Conservation (phyloP, 2,329 filamentous ascomycete species). For the Plectosphaerella cucumerina region DNA sequence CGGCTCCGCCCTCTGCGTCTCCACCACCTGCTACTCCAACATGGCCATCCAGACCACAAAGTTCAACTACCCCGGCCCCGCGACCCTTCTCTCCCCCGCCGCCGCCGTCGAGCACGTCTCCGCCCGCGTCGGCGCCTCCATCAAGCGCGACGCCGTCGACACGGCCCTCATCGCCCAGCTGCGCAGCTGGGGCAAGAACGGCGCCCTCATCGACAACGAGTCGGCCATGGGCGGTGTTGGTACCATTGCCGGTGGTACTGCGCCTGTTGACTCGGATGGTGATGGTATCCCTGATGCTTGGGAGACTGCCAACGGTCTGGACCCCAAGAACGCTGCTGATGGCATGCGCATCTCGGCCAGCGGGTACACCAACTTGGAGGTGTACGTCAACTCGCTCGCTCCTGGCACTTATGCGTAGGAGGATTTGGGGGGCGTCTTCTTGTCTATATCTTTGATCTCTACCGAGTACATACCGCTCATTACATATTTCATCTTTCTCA, state of each 20-base stretch:
- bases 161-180: slow-evolving; percentile 36
- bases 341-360: slow-evolving; percentile 34
- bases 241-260: slow-evolving; percentile 29
- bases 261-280: slow-evolving; percentile 37
- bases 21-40: slow-evolving; percentile 39
- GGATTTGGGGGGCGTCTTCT: background rate
- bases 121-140: slow-evolving; percentile 35
- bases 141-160: slow-evolving; percentile 39
- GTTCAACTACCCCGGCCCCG: slow-evolving; percentile 38
- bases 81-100: slow-evolving; percentile 29
- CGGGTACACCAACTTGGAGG: slow-evolving; percentile 43
- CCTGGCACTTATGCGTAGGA: slow-evolving; percentile 7
- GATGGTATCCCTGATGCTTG: slow-evolving; percentile 47
- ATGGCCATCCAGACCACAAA: slow-evolving; percentile 35
- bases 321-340: slow-evolving; percentile 32
- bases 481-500: background rate
- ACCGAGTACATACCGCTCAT: background rate
- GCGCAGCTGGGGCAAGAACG: slow-evolving; percentile 37
- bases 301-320: slow-evolving; percentile 36
- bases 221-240: slow-evolving; percentile 35
- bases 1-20: slow-evolving; percentile 37
- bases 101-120: slow-evolving; percentile 36
- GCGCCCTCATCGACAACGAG: slow-evolving; percentile 42
- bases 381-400: slow-evolving; percentile 46
- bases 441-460: background rate